Conservation (phyloP, 805 yeast species). For the Candida lessepsii region DNA sequence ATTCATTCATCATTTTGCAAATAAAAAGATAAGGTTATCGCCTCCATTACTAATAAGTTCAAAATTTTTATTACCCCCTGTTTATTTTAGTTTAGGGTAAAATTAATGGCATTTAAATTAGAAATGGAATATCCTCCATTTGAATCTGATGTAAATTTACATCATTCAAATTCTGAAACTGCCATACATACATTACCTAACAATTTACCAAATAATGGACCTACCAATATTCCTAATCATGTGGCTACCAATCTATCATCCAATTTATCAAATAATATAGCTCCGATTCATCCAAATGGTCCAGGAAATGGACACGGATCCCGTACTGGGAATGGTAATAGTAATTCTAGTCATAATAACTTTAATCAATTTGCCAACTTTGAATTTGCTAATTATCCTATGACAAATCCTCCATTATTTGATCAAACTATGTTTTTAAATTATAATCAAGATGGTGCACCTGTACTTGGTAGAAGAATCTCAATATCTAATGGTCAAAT, state of each 20-base stretch:
- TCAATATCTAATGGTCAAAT: conserved; percentile 85
- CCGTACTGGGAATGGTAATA: background rate
- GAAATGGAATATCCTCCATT: conserved; percentile 1
- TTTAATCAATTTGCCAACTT: conserved; percentile 2
- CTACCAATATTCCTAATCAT: background rate
- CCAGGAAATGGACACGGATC: background rate
- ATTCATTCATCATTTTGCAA: no score
- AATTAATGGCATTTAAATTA: no score
- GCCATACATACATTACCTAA: background rate
- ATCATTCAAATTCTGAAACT: conserved; percentile 4
- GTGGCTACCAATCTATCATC: no score
- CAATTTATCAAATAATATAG: background rate
- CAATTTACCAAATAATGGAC: background rate
- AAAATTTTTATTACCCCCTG: no score
- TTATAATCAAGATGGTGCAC: conserved; percentile 28
- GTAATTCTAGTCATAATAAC: background rate
- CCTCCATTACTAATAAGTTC: no score
- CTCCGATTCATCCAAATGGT: no score
- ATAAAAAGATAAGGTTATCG: no score
- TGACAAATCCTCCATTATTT: conserved; percentile 47
- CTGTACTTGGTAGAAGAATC: conserved; percentile 57
- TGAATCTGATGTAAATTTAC: background rate
- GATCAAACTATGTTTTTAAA: conserved; percentile 43
- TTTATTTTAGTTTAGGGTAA: no score
- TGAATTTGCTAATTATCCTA: conserved; percentile 28